Conservation (phyloP, 192 early-diverging fungal genomes). For the Spizellomyces punctatus region DNA sequence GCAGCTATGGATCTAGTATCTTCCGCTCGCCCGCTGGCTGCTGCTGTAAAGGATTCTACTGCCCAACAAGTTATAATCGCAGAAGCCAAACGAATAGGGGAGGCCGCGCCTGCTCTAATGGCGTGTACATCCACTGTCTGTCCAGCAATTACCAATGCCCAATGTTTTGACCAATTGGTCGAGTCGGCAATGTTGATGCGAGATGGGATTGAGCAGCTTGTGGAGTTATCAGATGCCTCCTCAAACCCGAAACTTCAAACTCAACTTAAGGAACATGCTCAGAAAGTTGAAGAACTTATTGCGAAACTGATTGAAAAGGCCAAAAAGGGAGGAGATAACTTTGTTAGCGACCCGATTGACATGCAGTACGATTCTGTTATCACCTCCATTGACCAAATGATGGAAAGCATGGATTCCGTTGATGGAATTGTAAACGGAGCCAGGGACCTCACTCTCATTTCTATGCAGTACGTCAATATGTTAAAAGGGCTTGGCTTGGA, state of each 20-base stretch:
- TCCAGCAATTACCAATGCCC: slow-evolving; percentile 38
- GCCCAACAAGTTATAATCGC: slow-evolving; percentile 38
- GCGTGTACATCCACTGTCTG: slow-evolving; percentile 45
- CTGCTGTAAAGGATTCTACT: slow-evolving; percentile 33
- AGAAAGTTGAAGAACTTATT: slow-evolving; percentile 48
- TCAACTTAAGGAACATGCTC: slow-evolving; percentile 40
- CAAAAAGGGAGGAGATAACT: slow-evolving; percentile 25
- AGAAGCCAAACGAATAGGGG: slow-evolving; percentile 40
- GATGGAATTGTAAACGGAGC: slow-evolving; percentile 51
- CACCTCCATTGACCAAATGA: slow-evolving; percentile 38
- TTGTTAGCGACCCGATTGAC: slow-evolving; percentile 43
- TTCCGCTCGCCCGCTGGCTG: slow-evolving; percentile 34
- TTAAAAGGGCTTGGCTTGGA: slow-evolving; percentile 44
- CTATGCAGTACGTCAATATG: slow-evolving; percentile 53
- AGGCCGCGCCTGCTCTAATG: slow-evolving; percentile 36
- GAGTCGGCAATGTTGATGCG: slow-evolving; percentile 47
- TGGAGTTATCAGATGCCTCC: slow-evolving; percentile 4
- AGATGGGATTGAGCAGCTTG: slow-evolving; percentile 35
- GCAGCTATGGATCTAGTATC: slow-evolving; percentile 43
- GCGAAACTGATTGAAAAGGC: slow-evolving; percentile 53
- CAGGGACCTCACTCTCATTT: slow-evolving; percentile 47
- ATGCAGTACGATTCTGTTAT: slow-evolving; percentile 49
- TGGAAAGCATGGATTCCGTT: slow-evolving; percentile 35
- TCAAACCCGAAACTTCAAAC: slow-evolving; percentile 32
- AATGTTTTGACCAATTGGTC: slow-evolving; percentile 55